Conservation (phyloP, 306 rosid species). For the Mucuna pruriens region DNA sequence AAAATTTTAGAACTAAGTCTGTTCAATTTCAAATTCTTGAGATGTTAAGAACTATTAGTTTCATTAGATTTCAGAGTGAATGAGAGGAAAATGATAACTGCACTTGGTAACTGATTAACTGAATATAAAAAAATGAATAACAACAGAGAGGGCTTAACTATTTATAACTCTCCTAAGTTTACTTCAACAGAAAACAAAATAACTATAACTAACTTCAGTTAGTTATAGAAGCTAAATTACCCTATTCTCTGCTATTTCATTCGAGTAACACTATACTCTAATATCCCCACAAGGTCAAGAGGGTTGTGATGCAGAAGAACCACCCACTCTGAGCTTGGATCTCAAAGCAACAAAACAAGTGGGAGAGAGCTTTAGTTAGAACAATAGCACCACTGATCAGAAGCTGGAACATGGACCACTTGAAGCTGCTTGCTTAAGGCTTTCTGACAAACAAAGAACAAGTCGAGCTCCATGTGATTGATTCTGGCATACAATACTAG, state of each 20-base stretch:
- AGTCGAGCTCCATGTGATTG: too few species aligned
- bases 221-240: too few species aligned
- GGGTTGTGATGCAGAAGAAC: neutral
- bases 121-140: too few species aligned
- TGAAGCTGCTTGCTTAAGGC: neutral
- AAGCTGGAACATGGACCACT: neutral
- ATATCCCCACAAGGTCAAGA: neutral
- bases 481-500: too few species aligned
- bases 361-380: neutral
- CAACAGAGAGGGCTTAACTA: too few species aligned
- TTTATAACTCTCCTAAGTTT: too few species aligned
- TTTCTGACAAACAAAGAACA: too few species aligned
- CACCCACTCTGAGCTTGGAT: neutral
- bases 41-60: neutral
- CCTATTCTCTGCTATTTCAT: too few species aligned
- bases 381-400: neutral
- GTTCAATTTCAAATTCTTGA: conserved; percentile 10
- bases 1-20: neutral
- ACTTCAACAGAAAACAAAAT: too few species aligned
- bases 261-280: neutral
- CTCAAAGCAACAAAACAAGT: neutral
- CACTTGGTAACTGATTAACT: too few species aligned
- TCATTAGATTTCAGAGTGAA: neutral
- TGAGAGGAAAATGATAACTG: too few species aligned
- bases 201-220: too few species aligned